These are phyloP conservation scores for Pisolithus albus DNA, from an alignment of 768 basidiomycete species.

Conservation along the genomic window DNA sequence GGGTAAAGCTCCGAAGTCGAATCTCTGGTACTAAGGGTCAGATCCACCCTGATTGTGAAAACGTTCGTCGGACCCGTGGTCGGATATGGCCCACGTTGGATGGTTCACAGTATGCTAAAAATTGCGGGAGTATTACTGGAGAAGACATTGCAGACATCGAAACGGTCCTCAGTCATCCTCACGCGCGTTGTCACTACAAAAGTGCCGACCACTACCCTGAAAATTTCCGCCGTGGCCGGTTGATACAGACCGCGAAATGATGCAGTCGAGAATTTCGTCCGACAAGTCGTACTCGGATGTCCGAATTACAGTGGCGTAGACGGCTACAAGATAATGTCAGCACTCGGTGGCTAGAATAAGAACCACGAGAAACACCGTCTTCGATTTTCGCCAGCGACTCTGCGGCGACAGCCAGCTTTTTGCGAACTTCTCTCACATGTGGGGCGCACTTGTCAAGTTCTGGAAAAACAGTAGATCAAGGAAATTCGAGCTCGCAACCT, in stretches of 20 bases:
- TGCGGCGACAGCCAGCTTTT: constrained; percentile 82
- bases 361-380: constrained; percentile 47
- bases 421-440: constrained; percentile 63
- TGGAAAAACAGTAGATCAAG: constrained; percentile 18
- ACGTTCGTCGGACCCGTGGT: too few relatives aligned
- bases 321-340: constrained; percentile 37
- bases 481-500: not conserved
- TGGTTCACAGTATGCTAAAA: not conserved
- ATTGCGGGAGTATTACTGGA: not conserved
- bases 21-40: too few relatives aligned
- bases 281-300: constrained; percentile 69
- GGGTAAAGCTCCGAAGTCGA: too few relatives aligned
- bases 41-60: too few relatives aligned
- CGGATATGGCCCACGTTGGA: too few relatives aligned
- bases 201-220: constrained; percentile 14
- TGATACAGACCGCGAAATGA: constrained; percentile 48
- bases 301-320: constrained; percentile 66
- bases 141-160: not conserved
- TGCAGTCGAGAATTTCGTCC: constrained; percentile 61
- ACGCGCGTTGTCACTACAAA: constrained; percentile 21
- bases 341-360: not conserved
- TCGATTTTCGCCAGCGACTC: constrained; percentile 95
- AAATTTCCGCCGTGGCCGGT: constrained; percentile 10
- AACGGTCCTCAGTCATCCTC: constrained; percentile 16
- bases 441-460: constrained; percentile 78